Percentiles rank a stretch among this genome's conserved stretches.
Evolutionary conservation across 495 filamentous ascomycete species (phyloP).

Genomic region (Annulohypoxylon maeteangense): DNA sequence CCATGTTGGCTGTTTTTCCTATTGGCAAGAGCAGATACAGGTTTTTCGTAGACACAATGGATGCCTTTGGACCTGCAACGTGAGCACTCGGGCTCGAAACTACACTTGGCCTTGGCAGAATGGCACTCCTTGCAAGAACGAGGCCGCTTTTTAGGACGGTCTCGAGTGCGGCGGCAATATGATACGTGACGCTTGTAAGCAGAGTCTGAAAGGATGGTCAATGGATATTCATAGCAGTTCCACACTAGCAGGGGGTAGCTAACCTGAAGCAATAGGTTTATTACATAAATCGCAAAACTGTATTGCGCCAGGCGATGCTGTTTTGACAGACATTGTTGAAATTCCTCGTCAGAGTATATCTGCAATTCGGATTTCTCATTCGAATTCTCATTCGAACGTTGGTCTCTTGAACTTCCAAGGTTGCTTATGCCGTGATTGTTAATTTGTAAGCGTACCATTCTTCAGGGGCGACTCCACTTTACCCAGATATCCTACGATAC

Average conservation of each 20-base stretch:
- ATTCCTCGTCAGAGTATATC: not conserved
- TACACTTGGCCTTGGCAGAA: conserved; percentile 45
- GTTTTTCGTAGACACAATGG: conserved; percentile 37
- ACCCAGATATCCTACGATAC: not conserved
- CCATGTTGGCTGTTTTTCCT: not conserved
- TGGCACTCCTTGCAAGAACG: conserved; percentile 46
- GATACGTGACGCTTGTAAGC: conserved; percentile 41
- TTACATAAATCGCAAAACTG: conserved; percentile 38
- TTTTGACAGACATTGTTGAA: not conserved
- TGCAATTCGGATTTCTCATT: not conserved
- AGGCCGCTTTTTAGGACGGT: conserved; percentile 38
- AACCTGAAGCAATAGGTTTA: conserved; percentile 44
- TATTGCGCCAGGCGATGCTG: not conserved
- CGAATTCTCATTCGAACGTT: not conserved
- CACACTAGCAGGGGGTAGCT: not conserved
- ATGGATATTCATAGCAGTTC: not conserved
- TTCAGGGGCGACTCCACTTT: not conserved
- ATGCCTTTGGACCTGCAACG: conserved; percentile 37
- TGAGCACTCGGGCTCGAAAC: conserved; percentile 39
- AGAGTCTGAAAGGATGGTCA: conserved; percentile 32
- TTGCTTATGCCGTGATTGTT: not conserved
- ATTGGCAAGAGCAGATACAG: not conserved
- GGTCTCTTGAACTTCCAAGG: not conserved
- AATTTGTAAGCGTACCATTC: not conserved
- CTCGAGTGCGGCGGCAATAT: conserved; percentile 40